Evolutionary conservation across 805 yeast genomes (phyloP).

Genomic region (Martiniozyma abietophila): DNA sequence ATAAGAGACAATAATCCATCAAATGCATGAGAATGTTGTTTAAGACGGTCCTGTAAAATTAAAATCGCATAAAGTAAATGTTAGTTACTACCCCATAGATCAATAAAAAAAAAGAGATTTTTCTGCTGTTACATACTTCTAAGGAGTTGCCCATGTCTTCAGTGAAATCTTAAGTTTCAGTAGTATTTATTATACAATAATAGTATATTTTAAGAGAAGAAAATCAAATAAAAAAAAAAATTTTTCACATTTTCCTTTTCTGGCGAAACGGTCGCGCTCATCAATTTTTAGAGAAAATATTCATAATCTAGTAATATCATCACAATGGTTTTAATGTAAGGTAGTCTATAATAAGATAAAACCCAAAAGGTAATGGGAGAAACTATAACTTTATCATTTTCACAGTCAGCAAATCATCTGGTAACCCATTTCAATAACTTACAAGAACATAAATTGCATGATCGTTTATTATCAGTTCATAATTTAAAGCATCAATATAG

Average conservation of each 20-base stretch:
- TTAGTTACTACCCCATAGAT: too few species aligned
- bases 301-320: too few species aligned
- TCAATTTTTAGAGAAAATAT: too few species aligned
- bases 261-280: too few species aligned
- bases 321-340: too few species aligned
- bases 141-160: conserved; percentile 14
- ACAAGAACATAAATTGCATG: conserved; percentile 59
- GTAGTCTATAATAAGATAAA: background rate
- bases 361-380: conserved; percentile 47
- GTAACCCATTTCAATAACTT: conserved; percentile 71
- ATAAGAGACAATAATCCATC: conserved; percentile 83
- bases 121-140: conserved; percentile 10
- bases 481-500: conserved; percentile 3
- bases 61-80: background rate
- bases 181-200: background rate
- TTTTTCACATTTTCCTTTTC: background rate
- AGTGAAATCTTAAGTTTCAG: background rate
- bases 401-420: conserved; percentile 69
- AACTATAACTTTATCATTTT: conserved; percentile 59
- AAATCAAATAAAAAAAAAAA: conserved; percentile 5
- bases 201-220: conserved; percentile 3
- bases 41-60: conserved; percentile 65
- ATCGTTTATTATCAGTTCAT: background rate
- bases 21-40: conserved; percentile 73
- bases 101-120: too few species aligned